Conservation (phyloP, 176 grass and related monocot genomes). For the Chloris gayana region DNA sequence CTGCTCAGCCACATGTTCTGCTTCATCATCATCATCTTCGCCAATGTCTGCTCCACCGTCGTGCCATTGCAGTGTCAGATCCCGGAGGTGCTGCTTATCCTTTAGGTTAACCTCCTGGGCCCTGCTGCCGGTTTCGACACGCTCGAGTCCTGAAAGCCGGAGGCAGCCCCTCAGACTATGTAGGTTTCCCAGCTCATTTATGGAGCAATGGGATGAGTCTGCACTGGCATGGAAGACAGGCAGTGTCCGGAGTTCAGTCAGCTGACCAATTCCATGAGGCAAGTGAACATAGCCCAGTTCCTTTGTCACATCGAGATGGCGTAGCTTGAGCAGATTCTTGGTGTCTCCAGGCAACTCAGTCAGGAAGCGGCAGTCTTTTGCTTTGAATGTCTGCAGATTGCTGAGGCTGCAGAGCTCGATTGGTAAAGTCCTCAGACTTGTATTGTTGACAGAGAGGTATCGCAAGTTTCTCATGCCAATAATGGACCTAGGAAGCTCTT, state of each 20-base stretch:
- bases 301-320: constrained; percentile 30
- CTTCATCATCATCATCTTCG: not conserved
- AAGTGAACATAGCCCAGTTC: constrained; percentile 17
- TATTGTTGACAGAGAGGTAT: constrained; percentile 43
- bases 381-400: constrained; percentile 40
- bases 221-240: constrained; percentile 18
- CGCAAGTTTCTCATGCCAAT: constrained; percentile 28
- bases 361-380: constrained; percentile 17
- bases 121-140: not conserved
- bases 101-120: constrained; percentile 22
- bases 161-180: constrained; percentile 21
- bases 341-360: constrained; percentile 34
- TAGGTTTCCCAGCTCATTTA: constrained; percentile 46
- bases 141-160: constrained; percentile 23
- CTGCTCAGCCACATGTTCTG: constrained; percentile 8
- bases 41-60: not conserved
- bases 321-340: constrained; percentile 9
- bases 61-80: constrained; percentile 31
- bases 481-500: constrained; percentile 39
- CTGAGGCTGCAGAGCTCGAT: constrained; percentile 29
- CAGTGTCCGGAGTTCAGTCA: constrained; percentile 39
- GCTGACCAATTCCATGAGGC: constrained; percentile 28
- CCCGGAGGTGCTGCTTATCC: constrained; percentile 18
- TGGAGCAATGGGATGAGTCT: not conserved
- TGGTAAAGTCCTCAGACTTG: constrained; percentile 41